These are phyloP conservation scores for Cutaneotrichosporon sp. DNA, from an alignment of 1,284 basidiomycete genomes.

Conservation along the genomic window DNA sequence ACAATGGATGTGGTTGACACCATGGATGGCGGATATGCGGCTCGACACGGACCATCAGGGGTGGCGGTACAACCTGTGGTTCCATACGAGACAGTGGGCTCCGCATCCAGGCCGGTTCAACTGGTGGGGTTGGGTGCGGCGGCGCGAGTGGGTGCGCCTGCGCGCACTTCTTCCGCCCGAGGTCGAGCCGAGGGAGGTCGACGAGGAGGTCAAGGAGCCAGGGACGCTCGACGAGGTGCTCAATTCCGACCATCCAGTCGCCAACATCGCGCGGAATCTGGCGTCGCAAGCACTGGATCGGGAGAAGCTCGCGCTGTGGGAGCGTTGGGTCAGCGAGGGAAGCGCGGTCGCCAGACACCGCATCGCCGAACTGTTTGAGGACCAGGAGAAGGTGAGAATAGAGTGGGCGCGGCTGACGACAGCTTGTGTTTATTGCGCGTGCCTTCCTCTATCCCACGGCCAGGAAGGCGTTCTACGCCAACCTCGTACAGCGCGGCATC, in stretches of 20 bases:
- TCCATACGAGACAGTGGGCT: conserved; percentile 44
- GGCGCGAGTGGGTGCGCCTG: conserved; percentile 51
- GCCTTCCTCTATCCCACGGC: conserved; percentile 14
- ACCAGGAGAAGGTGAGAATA: conserved; percentile 14
- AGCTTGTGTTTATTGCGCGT: conserved; percentile 18
- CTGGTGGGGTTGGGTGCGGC: conserved; percentile 51
- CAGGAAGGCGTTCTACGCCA: conserved; percentile 9
- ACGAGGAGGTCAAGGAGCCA: not conserved
- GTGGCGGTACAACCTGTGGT: conserved; percentile 53
- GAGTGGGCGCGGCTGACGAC: not conserved
- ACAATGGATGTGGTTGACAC: conserved; percentile 50
- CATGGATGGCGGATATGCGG: conserved; percentile 54
- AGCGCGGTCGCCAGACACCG: conserved; percentile 12
- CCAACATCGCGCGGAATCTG: conserved; percentile 28
- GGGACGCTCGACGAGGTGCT: conserved; percentile 12
- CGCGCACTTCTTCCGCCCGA: conserved; percentile 23
- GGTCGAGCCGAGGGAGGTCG: not conserved
- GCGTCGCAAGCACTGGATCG: conserved; percentile 36
- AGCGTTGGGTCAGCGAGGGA: conserved; percentile 32
- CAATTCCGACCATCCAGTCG: conserved; percentile 16
- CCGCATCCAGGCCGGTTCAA: conserved; percentile 40
- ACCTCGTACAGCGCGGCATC: conserved; percentile 7
- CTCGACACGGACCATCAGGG: conserved; percentile 52
- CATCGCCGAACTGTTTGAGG: conserved; percentile 17
- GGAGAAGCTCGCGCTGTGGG: conserved; percentile 39